These are phyloP conservation scores for Apiotrichum gracile DNA, from an alignment of 1,284 basidiomycete genomes.

Conservation along the genomic window DNA sequence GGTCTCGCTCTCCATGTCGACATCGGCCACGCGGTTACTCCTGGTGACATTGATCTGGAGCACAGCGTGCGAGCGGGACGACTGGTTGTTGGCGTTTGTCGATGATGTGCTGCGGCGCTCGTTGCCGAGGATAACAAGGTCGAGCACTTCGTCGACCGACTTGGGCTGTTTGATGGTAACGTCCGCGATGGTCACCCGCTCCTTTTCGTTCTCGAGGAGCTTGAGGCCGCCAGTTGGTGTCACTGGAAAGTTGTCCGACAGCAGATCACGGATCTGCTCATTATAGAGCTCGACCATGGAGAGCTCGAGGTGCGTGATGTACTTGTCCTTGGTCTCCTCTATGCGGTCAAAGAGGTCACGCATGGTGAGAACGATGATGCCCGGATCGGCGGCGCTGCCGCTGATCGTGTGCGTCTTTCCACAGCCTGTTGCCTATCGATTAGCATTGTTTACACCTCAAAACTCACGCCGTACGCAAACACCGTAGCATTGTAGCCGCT, in stretches of 20 bases:
- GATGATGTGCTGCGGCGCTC: constrained; percentile 79
- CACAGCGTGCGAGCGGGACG: constrained; percentile 92
- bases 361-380: constrained; percentile 95
- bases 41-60: constrained; percentile 87
- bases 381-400: constrained; percentile 75
- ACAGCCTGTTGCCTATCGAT: constrained; percentile 83
- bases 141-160: constrained; percentile 83
- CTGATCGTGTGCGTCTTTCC: constrained; percentile 98
- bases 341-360: constrained; percentile 86
- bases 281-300: constrained; percentile 98
- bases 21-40: constrained; percentile 52
- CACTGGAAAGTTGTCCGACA: constrained; percentile 59
- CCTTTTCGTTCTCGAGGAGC: constrained; percentile 82
- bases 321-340: constrained; percentile 71
- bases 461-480: constrained; percentile 89
- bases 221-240: constrained; percentile 72
- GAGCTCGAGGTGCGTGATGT: constrained; percentile 76
- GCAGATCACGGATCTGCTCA: constrained; percentile 93
- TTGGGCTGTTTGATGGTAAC: constrained; percentile 71
- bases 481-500: constrained; percentile 96
- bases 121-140: constrained; percentile 83
- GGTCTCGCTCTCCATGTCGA: constrained; percentile 35
- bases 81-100: constrained; percentile 89
- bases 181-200: constrained; percentile 72
- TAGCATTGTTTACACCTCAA: not conserved